Evolutionary conservation across 305 asterid genomes (phyloP), one percentile per base, ranked within the genome.

Genomic region (Solanum chacoense): DNA sequence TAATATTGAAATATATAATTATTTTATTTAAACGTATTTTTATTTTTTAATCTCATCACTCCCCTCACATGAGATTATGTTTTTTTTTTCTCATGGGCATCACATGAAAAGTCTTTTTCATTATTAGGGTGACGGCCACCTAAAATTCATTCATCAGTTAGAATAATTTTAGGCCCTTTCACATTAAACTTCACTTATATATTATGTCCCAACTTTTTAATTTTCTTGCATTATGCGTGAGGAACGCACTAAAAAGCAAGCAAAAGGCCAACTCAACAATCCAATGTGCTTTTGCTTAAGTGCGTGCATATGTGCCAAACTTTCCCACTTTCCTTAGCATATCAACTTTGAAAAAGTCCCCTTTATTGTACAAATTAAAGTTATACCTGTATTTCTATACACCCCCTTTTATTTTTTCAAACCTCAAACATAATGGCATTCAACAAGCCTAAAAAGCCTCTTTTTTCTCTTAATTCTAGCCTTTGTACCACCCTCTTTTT

Each of bases 401-500:
- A 74, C 87, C 78, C 34, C 35, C 35, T 86, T 65, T 89, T 6
- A 11, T 18, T 86, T 28, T 50, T 11, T 18, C 8, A 0, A 36
- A 4, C 0, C 13, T 84, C 87, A 31, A 31, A 88, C 87, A 88
- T 65, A 29, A 94, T 94, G 98, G 95, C 96, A 75, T 78, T 90
- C 73, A 93, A 87, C 90, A 92, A 93, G 87, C 88, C 94, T 29
- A 95, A 94, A 89, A 92, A 93, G 31, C 89, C 96, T 31, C 2
- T 74, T 8, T 69, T 92, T 86, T 91, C 92, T 88, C 96, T 93
- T 8, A 89, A 91, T 26, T 94, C 96, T 79, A 94, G 91, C 87
- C 98, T 96, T 31, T 92, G 95, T 55, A 93, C 95, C 45, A 94
- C 97, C 85, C 93, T 96, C 26, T 94, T 95, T 92, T 96, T 96